These are phyloP conservation scores for Cerioporus squamosus DNA, from an alignment of 1,284 basidiomycete genomes.

Conservation along the genomic window DNA sequence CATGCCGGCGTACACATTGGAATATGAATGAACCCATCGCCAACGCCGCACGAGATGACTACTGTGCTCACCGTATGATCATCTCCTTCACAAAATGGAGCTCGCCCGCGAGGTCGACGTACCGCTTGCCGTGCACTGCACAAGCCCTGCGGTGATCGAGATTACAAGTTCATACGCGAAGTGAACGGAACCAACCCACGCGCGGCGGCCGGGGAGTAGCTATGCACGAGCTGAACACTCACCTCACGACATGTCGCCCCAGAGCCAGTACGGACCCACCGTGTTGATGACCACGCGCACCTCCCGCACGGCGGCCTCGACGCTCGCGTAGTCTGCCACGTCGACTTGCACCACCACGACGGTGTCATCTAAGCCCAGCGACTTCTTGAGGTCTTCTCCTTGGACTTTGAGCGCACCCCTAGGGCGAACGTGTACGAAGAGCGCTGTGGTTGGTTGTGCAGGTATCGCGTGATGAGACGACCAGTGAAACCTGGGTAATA, in stretches of 20 bases:
- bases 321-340: slow-evolving; percentile 46
- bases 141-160: not conserved
- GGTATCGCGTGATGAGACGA: slow-evolving; percentile 62
- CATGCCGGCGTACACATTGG: no score
- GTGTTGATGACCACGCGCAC: slow-evolving; percentile 69
- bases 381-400: slow-evolving; percentile 49
- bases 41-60: not conserved
- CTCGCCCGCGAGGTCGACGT: no score
- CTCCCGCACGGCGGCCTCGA: slow-evolving; percentile 56
- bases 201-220: no score
- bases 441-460: slow-evolving; percentile 61
- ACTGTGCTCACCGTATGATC: slow-evolving; percentile 43
- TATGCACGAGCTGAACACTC: no score
- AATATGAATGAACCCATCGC: no score
- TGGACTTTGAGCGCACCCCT: slow-evolving; percentile 61
- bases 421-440: slow-evolving; percentile 61
- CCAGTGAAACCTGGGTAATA: slow-evolving; percentile 68
- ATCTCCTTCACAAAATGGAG: slow-evolving; percentile 45
- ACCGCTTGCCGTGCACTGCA: no score
- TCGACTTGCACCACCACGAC: slow-evolving; percentile 57
- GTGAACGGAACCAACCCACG: no score
- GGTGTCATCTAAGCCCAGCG: slow-evolving; percentile 43
- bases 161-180: no score
- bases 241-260: slow-evolving; percentile 67
- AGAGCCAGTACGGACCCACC: slow-evolving; percentile 72